Conservation (phyloP, 164 flowering plant genomes). For the Liriodendron chinense region DNA sequence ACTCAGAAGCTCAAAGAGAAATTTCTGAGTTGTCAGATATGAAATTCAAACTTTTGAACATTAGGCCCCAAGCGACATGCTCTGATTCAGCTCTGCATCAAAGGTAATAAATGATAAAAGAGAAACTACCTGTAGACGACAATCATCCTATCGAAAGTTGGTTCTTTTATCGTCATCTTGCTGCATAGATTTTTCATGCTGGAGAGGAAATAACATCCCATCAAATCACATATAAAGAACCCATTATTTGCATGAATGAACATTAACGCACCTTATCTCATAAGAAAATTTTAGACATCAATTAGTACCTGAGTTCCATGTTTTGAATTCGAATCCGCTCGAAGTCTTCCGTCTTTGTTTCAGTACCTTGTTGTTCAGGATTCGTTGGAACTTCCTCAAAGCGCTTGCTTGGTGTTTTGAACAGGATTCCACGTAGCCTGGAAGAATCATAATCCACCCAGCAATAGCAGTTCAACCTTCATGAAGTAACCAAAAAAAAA, state of each 20-base stretch:
- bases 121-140: slow-evolving; percentile 80
- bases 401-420: slow-evolving; percentile 37
- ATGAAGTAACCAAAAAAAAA: no score
- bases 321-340: slow-evolving; percentile 86
- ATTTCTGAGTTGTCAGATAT: no score
- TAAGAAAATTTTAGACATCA: not conserved
- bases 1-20: no score
- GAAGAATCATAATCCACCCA: slow-evolving; percentile 26
- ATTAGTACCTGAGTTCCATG: slow-evolving; percentile 68
- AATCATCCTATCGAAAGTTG: slow-evolving; percentile 91
- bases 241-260: not conserved
- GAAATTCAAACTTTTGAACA: no score
- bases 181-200: slow-evolving; percentile 56
- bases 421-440: slow-evolving; percentile 51
- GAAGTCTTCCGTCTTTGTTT: slow-evolving; percentile 42
- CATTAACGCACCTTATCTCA: not conserved
- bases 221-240: not conserved
- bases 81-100: no score
- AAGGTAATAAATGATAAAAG: not conserved
- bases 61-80: no score
- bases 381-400: slow-evolving; percentile 55
- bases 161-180: slow-evolving; percentile 89
- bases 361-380: slow-evolving; percentile 53
- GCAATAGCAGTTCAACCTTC: slow-evolving; percentile 2
- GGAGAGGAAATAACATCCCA: slow-evolving; percentile 21